Evolutionary conservation across 192 early-diverging fungal genomes (phyloP).

Genomic region (Coemansia biformis): DNA sequence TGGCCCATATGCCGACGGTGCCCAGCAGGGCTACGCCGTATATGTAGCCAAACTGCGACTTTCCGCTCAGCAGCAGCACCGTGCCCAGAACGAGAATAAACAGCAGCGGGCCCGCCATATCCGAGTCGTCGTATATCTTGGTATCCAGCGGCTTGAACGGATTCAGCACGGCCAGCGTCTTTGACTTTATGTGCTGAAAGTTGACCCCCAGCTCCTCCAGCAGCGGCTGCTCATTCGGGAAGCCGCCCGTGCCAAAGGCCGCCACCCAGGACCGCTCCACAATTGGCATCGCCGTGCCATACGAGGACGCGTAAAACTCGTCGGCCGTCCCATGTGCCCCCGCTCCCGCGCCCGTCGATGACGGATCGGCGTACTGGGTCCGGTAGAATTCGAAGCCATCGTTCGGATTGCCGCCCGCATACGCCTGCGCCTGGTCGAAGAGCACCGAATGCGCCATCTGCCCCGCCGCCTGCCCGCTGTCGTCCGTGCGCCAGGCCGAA

Average conservation of each 20-base stretch:
- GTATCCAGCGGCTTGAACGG: constrained; percentile 68
- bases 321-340: constrained; percentile 35
- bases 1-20: constrained; percentile 73
- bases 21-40: constrained; percentile 92
- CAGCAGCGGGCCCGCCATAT: constrained; percentile 90
- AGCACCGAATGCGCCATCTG: constrained; percentile 50
- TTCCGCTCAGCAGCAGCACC: constrained; percentile 84
- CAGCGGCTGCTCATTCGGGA: constrained; percentile 88
- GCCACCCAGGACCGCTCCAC: constrained; percentile 50
- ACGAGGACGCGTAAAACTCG: constrained; percentile 48
- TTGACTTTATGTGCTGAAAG: constrained; percentile 85
- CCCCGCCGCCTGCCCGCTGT: no score
- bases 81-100: constrained; percentile 89
- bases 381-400: constrained; percentile 50
- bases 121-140: constrained; percentile 92
- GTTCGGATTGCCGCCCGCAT: constrained; percentile 13
- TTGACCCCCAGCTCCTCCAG: constrained; percentile 95
- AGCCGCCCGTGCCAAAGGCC: constrained; percentile 90
- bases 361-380: constrained; percentile 44
- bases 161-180: constrained; percentile 81
- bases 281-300: constrained; percentile 41
- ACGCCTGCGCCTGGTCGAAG: constrained; percentile 45
- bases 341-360: constrained; percentile 12
- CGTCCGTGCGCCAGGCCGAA: no score
- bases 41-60: constrained; percentile 95